Percentiles rank a stretch among this genome's conserved stretches.
These are phyloP conservation scores for Peronospora farinosa DNA, from an alignment of 352 stramenopile genomes.

Conservation along the genomic window DNA sequence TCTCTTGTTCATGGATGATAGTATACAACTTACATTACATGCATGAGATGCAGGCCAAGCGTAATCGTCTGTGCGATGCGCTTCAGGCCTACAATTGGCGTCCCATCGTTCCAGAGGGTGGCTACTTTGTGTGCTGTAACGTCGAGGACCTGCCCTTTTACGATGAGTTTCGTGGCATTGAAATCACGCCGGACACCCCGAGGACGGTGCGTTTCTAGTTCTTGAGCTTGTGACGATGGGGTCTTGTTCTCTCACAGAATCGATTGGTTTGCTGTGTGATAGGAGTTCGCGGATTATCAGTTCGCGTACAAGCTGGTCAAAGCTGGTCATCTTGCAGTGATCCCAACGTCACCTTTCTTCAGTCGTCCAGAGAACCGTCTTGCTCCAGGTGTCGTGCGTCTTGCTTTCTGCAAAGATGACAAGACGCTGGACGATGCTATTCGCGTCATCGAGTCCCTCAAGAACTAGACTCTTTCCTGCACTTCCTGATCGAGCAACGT, in stretches of 20 bases:
- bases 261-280: conserved; percentile 1
- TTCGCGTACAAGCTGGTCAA: conserved; percentile 88
- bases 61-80: conserved; percentile 76
- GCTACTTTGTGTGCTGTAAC: conserved; percentile 93
- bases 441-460: conserved; percentile 58
- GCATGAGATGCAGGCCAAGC: conserved; percentile 69
- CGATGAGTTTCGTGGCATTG: conserved; percentile 57
- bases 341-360: conserved; percentile 93
- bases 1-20: conserved; percentile 4
- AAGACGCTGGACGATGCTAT: conserved; percentile 87
- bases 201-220: conserved; percentile 40
- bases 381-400: conserved; percentile 72
- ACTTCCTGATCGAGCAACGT: neutral
- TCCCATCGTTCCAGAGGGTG: conserved; percentile 89
- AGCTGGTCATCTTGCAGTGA: conserved; percentile 87
- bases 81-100: conserved; percentile 80
- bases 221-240: conserved; percentile 5
- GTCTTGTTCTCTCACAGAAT: conserved; percentile 1
- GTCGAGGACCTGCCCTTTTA: conserved; percentile 63
- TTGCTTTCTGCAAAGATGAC: conserved; percentile 97
- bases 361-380: conserved; percentile 71
- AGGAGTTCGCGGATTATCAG: conserved; percentile 84
- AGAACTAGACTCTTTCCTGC: conserved; percentile 21
- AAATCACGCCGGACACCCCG: conserved; percentile 42
- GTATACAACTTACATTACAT: conserved; percentile 28